Evolutionary conservation across 2,329 filamentous ascomycete genomes (phyloP).

Genomic region (Aspergillus floridensis): DNA sequence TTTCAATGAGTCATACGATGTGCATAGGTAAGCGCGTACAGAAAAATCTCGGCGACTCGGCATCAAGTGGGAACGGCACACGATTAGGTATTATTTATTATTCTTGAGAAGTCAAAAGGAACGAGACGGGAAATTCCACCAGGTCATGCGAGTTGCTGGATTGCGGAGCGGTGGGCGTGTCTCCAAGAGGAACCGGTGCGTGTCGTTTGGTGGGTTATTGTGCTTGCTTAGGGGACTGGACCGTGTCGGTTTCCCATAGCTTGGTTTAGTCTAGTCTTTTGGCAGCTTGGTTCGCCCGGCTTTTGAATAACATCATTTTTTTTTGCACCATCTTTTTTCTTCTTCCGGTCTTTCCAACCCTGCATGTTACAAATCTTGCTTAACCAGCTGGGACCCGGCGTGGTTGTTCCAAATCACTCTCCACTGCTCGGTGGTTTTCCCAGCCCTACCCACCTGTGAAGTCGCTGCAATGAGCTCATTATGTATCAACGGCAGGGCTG

Average conservation of each 20-base stretch:
- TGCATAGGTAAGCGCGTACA: not conserved
- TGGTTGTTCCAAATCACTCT: not conserved
- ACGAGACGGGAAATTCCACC: not conserved
- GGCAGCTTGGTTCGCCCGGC: not conserved
- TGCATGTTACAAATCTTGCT: not conserved
- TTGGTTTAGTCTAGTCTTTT: not conserved
- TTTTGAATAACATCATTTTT: not conserved
- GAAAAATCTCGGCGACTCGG: not conserved
- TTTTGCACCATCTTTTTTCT: not conserved
- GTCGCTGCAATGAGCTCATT: not conserved
- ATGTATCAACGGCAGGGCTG: not conserved
- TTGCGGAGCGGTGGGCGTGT: not conserved
- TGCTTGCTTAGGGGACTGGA: not conserved
- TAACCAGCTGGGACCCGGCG: not conserved
- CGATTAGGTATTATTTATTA: too few species aligned
- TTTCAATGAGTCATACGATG: not conserved
- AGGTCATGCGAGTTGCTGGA: not conserved
- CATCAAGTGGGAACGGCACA: not conserved
- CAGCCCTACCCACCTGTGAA: not conserved
- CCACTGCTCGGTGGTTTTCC: not conserved
- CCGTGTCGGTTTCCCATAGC: not conserved
- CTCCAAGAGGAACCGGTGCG: not conserved
- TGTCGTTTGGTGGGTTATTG: not conserved
- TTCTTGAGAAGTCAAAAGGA: not conserved
- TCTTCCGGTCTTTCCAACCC: not conserved